phyloP scores from a whole-genome alignment of 805 yeast species.

The Pichia californica region DNA sequence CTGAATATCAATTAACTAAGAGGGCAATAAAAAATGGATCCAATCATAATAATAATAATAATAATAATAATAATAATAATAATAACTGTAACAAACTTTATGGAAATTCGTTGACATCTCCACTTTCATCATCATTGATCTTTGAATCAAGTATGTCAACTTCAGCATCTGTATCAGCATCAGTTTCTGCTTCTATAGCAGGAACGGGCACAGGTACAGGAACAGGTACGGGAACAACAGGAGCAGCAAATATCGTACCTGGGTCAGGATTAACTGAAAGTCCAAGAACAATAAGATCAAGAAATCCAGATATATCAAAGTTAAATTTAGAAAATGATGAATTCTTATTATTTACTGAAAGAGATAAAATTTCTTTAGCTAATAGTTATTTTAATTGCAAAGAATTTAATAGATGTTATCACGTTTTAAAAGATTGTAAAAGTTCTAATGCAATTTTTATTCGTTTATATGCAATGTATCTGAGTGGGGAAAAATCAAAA shows the following conservation, averaged over 20 bases:
- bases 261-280: background rate
- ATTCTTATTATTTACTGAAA: constrained; percentile 29
- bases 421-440: constrained; percentile 44
- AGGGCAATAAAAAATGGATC: background rate
- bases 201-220: background rate
- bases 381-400: constrained; percentile 70
- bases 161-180: background rate
- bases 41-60: background rate
- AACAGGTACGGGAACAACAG: no score
- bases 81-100: background rate
- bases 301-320: background rate
- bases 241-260: no score
- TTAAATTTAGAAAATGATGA: constrained; percentile 15
- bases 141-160: constrained; percentile 2
- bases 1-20: constrained; percentile 8
- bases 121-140: constrained; percentile 4
- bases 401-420: constrained; percentile 77
- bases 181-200: background rate
- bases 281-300: background rate
- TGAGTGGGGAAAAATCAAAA: constrained; percentile 70
- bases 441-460: constrained; percentile 54
- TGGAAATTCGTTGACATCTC: constrained; percentile 3
- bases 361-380: constrained; percentile 51
- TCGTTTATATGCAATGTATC: constrained; percentile 58
- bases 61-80: no score